Conservation (phyloP, 805 yeast genomes). For the Candida peoriensis region DNA sequence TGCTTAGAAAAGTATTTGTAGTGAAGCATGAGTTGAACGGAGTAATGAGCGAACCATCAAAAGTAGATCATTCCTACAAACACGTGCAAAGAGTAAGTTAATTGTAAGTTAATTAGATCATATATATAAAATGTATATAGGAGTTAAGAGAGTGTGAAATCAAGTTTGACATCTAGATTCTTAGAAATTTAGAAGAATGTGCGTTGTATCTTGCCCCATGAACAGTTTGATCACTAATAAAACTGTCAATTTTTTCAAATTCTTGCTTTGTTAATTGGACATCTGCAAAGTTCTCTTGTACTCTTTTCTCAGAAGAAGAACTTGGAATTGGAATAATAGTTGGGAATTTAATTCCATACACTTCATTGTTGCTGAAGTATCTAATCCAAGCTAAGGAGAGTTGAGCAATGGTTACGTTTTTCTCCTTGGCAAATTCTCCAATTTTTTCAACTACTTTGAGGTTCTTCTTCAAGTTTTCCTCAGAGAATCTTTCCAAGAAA, state of each 20-base stretch:
- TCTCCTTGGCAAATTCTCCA: conserved; percentile 40
- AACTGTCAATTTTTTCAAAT: conserved; percentile 44
- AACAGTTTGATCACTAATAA: conserved; percentile 39
- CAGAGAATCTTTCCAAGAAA: conserved; percentile 50
- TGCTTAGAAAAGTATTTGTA: too few species aligned
- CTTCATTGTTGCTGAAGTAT: conserved; percentile 29
- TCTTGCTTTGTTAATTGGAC: conserved; percentile 51
- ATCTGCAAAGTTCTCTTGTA: conserved; percentile 52
- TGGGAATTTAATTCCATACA: conserved; percentile 34
- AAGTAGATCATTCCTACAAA: too few species aligned
- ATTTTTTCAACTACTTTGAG: conserved; percentile 47
- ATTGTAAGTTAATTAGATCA: too few species aligned
- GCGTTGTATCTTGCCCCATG: conserved; percentile 54
- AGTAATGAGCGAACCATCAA: too few species aligned
- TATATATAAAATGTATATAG: too few species aligned
- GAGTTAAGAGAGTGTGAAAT: too few species aligned
- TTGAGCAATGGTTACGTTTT: conserved; percentile 54
- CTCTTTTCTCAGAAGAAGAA: conserved; percentile 54
- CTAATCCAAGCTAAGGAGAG: conserved; percentile 64
- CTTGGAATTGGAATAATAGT: conserved; percentile 78
- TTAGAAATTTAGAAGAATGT: conserved; percentile 10
- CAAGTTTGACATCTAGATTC: too few species aligned
- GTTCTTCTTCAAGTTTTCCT: conserved; percentile 54
- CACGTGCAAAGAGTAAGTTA: too few species aligned
- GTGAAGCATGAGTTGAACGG: too few species aligned